These are phyloP conservation scores for Trichoderma harzianum DNA, from an alignment of 2,329 filamentous ascomycete genomes.

Conservation along the genomic window DNA sequence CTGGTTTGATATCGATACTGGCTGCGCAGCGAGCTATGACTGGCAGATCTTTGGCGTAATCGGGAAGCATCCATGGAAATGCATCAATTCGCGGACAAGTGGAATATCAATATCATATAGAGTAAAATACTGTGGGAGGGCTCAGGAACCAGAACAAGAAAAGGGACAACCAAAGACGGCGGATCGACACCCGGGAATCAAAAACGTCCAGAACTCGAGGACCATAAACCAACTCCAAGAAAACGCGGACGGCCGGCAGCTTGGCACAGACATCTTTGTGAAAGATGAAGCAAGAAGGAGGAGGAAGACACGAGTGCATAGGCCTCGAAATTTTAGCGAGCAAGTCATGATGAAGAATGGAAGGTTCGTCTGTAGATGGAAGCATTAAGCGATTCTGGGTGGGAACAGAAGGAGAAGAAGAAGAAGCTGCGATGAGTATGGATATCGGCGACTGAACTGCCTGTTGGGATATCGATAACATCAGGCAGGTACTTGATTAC, in stretches of 20 bases:
- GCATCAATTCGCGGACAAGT: neutral
- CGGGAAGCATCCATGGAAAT: conserved; percentile 31
- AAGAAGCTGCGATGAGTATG: conserved; percentile 14
- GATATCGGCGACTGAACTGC: neutral
- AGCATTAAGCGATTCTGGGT: neutral
- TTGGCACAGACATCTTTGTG: conserved; percentile 20
- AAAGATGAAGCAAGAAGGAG: conserved; percentile 13
- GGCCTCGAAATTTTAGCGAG: neutral
- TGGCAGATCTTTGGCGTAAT: conserved; percentile 35
- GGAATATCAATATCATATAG: conserved; percentile 18
- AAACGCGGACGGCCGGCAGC: conserved; percentile 19
- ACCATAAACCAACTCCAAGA: conserved; percentile 24
- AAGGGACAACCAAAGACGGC: conserved; percentile 20
- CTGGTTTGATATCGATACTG: conserved; percentile 30
- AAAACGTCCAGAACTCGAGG: conserved; percentile 16
- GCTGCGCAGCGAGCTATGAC: conserved; percentile 39
- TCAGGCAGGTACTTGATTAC: neutral
- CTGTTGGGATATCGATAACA: neutral
- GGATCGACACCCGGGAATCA: neutral
- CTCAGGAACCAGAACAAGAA: conserved; percentile 25
- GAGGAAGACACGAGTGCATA: neutral
- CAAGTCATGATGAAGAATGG: neutral
- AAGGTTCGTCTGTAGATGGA: neutral
- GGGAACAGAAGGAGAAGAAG: neutral
- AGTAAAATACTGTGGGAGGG: neutral